Evolutionary conservation across 352 stramenopile genomes (phyloP).

Genomic region (Phytopythium mirpurense): DNA sequence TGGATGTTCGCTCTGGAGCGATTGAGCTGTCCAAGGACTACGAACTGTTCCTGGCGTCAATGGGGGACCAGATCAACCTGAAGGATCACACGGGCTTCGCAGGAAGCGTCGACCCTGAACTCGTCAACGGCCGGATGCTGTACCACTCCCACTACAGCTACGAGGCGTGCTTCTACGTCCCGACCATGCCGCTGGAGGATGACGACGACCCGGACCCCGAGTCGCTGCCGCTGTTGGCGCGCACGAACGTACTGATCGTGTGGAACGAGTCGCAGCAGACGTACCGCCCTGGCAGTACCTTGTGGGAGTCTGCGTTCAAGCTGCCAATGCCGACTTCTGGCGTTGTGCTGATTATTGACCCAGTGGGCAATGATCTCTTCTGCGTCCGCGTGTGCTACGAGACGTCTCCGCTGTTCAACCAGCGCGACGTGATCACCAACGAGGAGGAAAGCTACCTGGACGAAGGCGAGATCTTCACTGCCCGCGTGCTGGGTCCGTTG

Average conservation of each 20-base stretch:
- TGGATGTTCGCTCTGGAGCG: constrained; percentile 33
- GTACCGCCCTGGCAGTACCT: constrained; percentile 65
- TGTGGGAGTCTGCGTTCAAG: constrained; percentile 76
- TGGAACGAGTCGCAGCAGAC: constrained; percentile 88
- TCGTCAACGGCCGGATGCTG: constrained; percentile 42
- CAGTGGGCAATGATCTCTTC: constrained; percentile 79
- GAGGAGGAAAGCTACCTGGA: constrained; percentile 75
- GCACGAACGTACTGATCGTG: constrained; percentile 76
- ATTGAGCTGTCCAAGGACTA: constrained; percentile 59
- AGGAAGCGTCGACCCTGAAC: constrained; percentile 31
- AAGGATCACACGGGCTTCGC: constrained; percentile 40
- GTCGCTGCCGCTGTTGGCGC: constrained; percentile 39
- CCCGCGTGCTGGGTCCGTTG: constrained; percentile 72
- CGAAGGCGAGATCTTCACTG: constrained; percentile 76
- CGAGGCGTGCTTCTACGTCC: constrained; percentile 80
- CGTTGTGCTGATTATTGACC: constrained; percentile 79
- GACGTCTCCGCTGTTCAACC: constrained; percentile 71
- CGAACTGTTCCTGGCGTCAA: constrained; percentile 54
- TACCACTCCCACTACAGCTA: constrained; percentile 78
- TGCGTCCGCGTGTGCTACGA: constrained; percentile 81
- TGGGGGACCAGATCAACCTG: constrained; percentile 57
- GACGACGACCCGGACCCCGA: constrained; percentile 14
- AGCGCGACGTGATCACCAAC: constrained; percentile 63
- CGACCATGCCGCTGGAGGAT: constrained; percentile 52
- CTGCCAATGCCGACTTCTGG: constrained; percentile 72